These are phyloP conservation scores for Termitomyces sp. DNA, from an alignment of 768 basidiomycete species.

Conservation along the genomic window DNA sequence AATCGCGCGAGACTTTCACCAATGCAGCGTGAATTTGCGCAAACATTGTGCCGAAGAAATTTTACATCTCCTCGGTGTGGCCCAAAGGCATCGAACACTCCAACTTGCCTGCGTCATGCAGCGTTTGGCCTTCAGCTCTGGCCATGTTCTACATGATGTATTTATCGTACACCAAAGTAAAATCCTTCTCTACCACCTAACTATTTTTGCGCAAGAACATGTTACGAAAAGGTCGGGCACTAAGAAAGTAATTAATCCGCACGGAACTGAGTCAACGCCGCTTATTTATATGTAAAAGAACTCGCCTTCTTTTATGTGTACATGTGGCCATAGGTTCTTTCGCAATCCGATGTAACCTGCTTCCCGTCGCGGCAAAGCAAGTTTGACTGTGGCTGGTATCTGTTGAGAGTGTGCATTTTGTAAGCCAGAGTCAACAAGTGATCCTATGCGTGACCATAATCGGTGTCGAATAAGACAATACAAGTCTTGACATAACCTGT, in stretches of 20 bases:
- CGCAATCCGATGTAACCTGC: constrained; percentile 50
- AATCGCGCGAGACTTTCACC: constrained; percentile 35
- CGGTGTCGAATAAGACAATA: constrained; percentile 49
- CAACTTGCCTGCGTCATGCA: constrained; percentile 28
- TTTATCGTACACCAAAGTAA: constrained; percentile 48
- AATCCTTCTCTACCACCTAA: constrained; percentile 37
- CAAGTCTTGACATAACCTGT: constrained; percentile 25
- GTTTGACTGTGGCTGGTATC: constrained; percentile 39
- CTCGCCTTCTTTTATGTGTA: constrained; percentile 29
- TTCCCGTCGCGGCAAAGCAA: constrained; percentile 35
- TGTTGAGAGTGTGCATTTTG: constrained; percentile 46
- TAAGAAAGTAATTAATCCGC: constrained; percentile 12
- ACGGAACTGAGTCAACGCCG: not conserved
- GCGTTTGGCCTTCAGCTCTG: constrained; percentile 30
- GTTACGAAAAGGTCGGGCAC: constrained; percentile 43
- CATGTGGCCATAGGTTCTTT: constrained; percentile 48
- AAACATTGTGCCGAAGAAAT: constrained; percentile 33
- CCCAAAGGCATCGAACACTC: constrained; percentile 35
- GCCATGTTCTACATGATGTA: constrained; percentile 31
- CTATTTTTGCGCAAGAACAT: constrained; percentile 23
- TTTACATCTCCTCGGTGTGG: constrained; percentile 36
- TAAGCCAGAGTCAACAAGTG: constrained; percentile 46
- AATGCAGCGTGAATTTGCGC: constrained; percentile 39
- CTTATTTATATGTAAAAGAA: not conserved
- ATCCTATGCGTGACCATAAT: constrained; percentile 43